Percentiles rank a stretch among this genome's conserved stretches.
phyloP scores from a whole-genome alignment of 163 green algal genomes.

The Chlamydomonas reinhardtii region DNA sequence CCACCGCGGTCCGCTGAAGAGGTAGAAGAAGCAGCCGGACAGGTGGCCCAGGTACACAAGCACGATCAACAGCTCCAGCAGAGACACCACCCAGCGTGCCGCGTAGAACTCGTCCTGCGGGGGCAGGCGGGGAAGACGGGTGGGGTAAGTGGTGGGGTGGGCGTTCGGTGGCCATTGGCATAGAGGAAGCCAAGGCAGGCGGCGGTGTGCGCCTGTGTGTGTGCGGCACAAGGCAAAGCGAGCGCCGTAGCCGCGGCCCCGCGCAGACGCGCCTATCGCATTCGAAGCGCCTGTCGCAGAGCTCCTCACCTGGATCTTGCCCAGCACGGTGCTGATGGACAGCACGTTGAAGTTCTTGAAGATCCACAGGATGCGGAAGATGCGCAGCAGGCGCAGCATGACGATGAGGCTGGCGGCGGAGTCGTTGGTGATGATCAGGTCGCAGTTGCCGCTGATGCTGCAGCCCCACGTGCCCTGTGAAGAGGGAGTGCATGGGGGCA shows the following conservation, averaged over 20 bases:
- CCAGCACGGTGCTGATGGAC: constrained; percentile 60
- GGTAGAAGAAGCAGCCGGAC: constrained; percentile 78
- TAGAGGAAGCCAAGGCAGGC: too few species aligned
- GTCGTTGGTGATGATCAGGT: constrained; percentile 19
- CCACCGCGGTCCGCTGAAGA: constrained; percentile 61
- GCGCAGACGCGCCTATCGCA: too few species aligned
- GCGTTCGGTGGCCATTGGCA: background rate
- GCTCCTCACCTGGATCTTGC: constrained; percentile 53
- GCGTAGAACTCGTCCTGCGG: constrained; percentile 65
- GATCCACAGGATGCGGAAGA: constrained; percentile 74
- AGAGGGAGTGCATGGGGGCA: too few species aligned
- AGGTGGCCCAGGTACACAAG: constrained; percentile 72
- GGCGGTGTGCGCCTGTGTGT: too few species aligned
- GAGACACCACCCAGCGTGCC: constrained; percentile 59
- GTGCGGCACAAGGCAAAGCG: too few species aligned
- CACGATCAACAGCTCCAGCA: constrained; percentile 69
- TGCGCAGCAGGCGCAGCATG: constrained; percentile 61
- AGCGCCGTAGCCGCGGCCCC: too few species aligned
- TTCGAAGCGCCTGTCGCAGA: too few species aligned
- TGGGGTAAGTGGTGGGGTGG: background rate
- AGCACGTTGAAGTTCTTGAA: constrained; percentile 73
- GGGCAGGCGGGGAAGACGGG: background rate
- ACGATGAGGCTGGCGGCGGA: constrained; percentile 48
- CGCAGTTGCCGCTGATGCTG: constrained; percentile 58
- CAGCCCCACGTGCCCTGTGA: constrained; percentile 68